Base-by-base conservation (phyloP, 306 rosid genomes). In the Begonia masoniana region DNA sequence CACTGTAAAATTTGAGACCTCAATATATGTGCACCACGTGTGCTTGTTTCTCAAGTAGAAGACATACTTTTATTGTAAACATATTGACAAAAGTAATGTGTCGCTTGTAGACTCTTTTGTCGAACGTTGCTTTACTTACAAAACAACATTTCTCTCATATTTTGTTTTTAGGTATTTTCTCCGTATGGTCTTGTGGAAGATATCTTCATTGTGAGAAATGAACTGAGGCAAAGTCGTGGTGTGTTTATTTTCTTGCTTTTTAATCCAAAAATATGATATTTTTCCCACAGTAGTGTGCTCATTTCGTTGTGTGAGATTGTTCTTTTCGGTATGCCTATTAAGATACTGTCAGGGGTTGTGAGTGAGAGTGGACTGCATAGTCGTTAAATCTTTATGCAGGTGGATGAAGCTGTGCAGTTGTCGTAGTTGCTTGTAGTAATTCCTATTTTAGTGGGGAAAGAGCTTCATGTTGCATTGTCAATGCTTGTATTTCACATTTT, bases 121-220 rank as follows among this genome's bases (percentile, higher is more conserved):
- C 9, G 9, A 31, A 31, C 39, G 39, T 31, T 31, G 36, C 36
- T 31, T 31, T 31, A 31, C 39, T 31, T 9, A 31, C 39, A 6
- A 31, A 31, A 31, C 39, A 31, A 31, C 39, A 31, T 31, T 31
- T 62, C 35, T 26, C 35, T 26, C 56, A 72, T 35, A 48, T 71
- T 61, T 66, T 54, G 60, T 47, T 14, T 52, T 50, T 85, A 89
- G 97, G 77, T 89, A 72, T 89, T 89, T 82, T 82, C 91, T 15
- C 71, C 85, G 54, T 83, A 72, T 62, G 95, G 95, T 54, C 56
- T 63, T 63, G 47, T 89, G 48, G 85, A 82, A 68, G 91, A 89
- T 63, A 57, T 89, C 71, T 75, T 60, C 81, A 59, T 85, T 54
- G 57, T 67, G 47, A 70, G 73, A 4, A 78, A 73, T 62, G 82